Percentiles rank a stretch among this genome's conserved stretches.
phyloP scores from a whole-genome alignment of 805 yeast species.

The Candida hungchunana region DNA sequence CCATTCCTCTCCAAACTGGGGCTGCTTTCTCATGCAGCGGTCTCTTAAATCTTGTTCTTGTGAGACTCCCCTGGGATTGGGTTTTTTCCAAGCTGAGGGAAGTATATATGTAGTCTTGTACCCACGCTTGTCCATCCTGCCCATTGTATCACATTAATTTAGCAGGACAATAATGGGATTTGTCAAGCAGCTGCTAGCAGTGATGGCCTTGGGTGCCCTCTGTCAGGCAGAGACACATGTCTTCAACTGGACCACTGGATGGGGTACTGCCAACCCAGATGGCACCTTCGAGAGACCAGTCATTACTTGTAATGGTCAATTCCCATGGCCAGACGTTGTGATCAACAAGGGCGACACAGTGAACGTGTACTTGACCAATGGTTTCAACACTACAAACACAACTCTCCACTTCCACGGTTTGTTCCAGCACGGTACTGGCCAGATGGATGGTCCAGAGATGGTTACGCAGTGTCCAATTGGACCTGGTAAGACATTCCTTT shows the following conservation, averaged over 20 bases:
- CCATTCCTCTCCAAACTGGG: too few relatives aligned
- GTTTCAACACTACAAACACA: slow-evolving; percentile 62
- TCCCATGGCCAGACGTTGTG: slow-evolving; percentile 86
- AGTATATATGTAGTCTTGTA: too few relatives aligned
- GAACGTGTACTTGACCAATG: slow-evolving; percentile 68
- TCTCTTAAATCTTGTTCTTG: too few relatives aligned
- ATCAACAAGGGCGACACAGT: slow-evolving; percentile 80
- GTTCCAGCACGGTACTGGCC: slow-evolving; percentile 64
- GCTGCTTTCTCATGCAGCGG: too few relatives aligned
- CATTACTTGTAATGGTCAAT: slow-evolving; percentile 41
- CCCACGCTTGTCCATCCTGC: too few relatives aligned
- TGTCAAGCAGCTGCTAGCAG: too few relatives aligned
- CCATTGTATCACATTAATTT: too few relatives aligned
- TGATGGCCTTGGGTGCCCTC: too few relatives aligned
- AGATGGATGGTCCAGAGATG: slow-evolving; percentile 91
- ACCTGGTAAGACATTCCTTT: slow-evolving; percentile 68
- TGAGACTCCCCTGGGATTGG: too few relatives aligned
- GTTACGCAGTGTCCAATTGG: slow-evolving; percentile 89
- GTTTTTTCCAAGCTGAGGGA: too few relatives aligned
- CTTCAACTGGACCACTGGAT: slow-evolving; percentile 60
- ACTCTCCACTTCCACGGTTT: slow-evolving; percentile 88
- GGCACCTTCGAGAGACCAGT: slow-evolving; percentile 37
- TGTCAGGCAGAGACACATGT: slow-evolving; percentile 47
- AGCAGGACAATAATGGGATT: too few relatives aligned
- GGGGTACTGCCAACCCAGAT: slow-evolving; percentile 45